Base-by-base conservation (phyloP, 306 rosid species). In the Fragaria ananassa region DNA sequence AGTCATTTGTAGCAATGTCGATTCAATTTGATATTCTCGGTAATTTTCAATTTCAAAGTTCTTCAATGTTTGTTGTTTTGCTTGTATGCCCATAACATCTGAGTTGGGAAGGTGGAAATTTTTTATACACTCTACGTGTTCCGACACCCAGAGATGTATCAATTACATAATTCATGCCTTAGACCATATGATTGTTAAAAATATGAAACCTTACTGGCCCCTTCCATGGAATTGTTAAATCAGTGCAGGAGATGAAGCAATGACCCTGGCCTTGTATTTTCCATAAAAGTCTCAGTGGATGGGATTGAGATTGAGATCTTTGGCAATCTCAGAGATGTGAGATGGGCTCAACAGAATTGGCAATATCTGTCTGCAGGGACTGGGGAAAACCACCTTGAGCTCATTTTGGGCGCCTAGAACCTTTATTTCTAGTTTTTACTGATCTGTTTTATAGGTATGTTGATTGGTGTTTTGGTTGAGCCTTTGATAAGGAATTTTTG, bases 301-400 rank as follows among this genome's bases (percentile, higher is more conserved):
- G 23, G 97, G 89, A 81, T 54, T 85, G 17, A 95, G 93, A 78
- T 90, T 86, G 70, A 95, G 91, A 11, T 84, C 88, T 0, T 0
- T 74, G 29, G 98, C 93, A 80, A 92, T 95, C 77, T 92, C 81
- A 14, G 91, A 83, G 74, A 95, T 90, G 64, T 88, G 97, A 63
- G 15, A 95, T 34, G 66, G 97, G 96, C 74, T 90, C 83, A 64
- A 95, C 89, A 1, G 96, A 84, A 73, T 95, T 90, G 31, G 97
- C 97, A 66, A 95, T 84, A 80, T 86, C 93, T 66, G 90, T 95
- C 95, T 0, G 97, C 89, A 3, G 98, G 98, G 51, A 95, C 97
- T 14, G 97, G 98, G 31, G 98, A 90, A 45, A 47, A 71, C 83
- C 73, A 90, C 97, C 77, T 89, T 66, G 27, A 95, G 83, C 88